A percentile compares a stretch with the other conserved stretches of the same genome.
Conservation (phyloP, 177 flowering plant species). For the Vitis hybrid region DNA sequence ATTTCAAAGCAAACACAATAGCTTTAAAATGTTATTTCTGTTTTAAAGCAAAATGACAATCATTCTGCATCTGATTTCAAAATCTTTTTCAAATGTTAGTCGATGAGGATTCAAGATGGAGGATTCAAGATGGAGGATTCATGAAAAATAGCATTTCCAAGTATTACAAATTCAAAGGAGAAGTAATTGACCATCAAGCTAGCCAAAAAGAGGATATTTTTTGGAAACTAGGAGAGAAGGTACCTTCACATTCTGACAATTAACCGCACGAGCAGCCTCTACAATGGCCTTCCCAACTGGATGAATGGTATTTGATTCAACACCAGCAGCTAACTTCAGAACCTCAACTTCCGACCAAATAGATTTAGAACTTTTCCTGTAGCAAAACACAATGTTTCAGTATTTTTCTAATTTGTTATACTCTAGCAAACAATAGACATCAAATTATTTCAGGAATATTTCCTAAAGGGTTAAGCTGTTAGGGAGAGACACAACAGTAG, state of each 20-base stretch:
- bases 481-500: no score
- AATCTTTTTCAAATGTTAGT: no score
- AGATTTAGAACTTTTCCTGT: slow-evolving; percentile 38
- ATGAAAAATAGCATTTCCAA: no score
- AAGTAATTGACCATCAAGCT: not conserved
- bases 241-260: slow-evolving; percentile 59
- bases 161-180: not conserved
- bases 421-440: no score
- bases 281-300: slow-evolving; percentile 97
- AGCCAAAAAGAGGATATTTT: not conserved
- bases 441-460: no score
- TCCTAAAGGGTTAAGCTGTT: no score
- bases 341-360: slow-evolving; percentile 68
- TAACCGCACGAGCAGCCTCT: slow-evolving; percentile 70
- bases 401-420: slow-evolving; percentile 3
- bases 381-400: slow-evolving; percentile 12
- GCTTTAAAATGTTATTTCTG: no score
- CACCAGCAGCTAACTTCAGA: slow-evolving; percentile 83
- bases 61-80: no score
- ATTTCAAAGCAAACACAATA: no score
- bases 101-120: no score
- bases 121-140: no score
- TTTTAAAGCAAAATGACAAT: no score
- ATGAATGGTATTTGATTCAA: slow-evolving; percentile 88
- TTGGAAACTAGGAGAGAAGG: slow-evolving; percentile 1